These are phyloP conservation scores for Schizosaccharomyces octosporus DNA, from an alignment of 805 yeast species.

Conservation along the genomic window DNA sequence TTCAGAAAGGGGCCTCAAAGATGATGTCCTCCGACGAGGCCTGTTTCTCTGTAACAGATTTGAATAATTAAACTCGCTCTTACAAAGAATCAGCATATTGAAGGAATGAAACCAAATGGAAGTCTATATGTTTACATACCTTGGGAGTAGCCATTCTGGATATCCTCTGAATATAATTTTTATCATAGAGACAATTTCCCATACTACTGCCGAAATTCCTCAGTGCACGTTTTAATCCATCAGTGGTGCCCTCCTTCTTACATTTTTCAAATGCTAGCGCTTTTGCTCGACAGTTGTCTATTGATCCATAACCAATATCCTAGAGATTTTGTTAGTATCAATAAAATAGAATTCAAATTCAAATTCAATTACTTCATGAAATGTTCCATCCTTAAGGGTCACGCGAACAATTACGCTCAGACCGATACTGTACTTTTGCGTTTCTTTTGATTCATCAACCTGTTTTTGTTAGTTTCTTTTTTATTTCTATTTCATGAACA, in stretches of 20 bases:
- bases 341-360: neutral
- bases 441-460: neutral
- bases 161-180: neutral
- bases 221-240: conserved; percentile 55
- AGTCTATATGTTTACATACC: neutral
- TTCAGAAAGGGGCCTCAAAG: too few species aligned
- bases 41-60: neutral
- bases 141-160: neutral
- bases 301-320: conserved; percentile 50
- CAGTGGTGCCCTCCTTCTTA: conserved; percentile 65
- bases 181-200: conserved; percentile 24
- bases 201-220: conserved; percentile 57
- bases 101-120: too few species aligned
- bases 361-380: conserved; percentile 23
- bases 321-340: neutral
- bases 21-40: neutral
- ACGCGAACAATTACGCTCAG: conserved; percentile 29
- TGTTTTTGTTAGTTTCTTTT: too few species aligned
- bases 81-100: too few species aligned
- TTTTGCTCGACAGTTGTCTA: conserved; percentile 26
- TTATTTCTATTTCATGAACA: too few species aligned
- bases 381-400: conserved; percentile 57
- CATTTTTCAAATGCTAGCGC: conserved; percentile 60
- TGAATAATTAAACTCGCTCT: neutral
- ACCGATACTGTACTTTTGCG: conserved; percentile 4